Base-by-base conservation (phyloP, 2,329 filamentous ascomycete genomes). In the Xylaria sp. region DNA sequence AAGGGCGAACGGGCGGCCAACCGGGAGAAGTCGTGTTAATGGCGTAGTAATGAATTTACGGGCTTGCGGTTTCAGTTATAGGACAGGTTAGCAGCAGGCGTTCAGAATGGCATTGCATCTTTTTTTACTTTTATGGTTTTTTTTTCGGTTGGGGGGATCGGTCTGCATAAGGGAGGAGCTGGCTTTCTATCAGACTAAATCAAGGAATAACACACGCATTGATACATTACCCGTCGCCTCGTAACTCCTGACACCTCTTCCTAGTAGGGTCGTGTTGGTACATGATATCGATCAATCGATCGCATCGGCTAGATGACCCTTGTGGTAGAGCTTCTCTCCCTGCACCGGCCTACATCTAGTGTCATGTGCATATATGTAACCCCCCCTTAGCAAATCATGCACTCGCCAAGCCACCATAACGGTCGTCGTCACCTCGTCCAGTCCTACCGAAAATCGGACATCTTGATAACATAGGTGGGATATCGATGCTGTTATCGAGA, bases 1-100 rank as follows among this genome's bases (percentile, higher is more conserved):
- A 85, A 84, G 74, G 79, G 80, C n/a, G 79, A 83, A 68, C 73
- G 79, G 49, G 77, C 76, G 5, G 64, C 75, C 37, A 81, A 78
- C 68, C 77, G 77, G 54, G 83, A 83, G 63, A 80, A 75, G 70
- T 67, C 68, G 50, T 52, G 63, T 44, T 69, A 59, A 65, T 58
- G 48, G 39, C 41, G 45, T 20, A 40, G 52, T 39, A 50, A 61
- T 29, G 54, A 57, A 59, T 54, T 60, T 56, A 61, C 57, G 59
- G 58, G 61, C 42, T n/a, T n/a, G n/a, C 38, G 29, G 40, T 51
- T 54, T 56, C 37, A 49, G 49, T 57, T 64, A 43, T 62, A 63
- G 59, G 52, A 43, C 62, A 55, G 48, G 39, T 18, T 26, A n/a
- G 37, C 47, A 44, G 48, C 40, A 51, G 63, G 63, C 58, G 62